Evolutionary conservation across 306 rosid genomes (phyloP).

Genomic region (Prunus mume): DNA sequence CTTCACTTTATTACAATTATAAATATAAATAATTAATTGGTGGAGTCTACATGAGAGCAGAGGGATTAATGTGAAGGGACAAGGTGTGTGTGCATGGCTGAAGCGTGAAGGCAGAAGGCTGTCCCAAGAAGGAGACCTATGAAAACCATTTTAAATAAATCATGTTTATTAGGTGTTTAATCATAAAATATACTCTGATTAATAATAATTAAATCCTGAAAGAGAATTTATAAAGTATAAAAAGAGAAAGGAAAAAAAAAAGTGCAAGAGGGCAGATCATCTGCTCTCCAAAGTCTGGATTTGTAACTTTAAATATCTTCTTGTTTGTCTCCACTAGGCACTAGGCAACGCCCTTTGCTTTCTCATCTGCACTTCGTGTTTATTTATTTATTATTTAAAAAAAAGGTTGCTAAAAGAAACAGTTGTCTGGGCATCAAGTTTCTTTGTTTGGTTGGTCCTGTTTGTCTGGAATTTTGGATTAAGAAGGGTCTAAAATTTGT

Average conservation of each 20-base stretch:
- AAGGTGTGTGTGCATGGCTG: constrained; percentile 7
- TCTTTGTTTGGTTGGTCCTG: constrained; percentile 12
- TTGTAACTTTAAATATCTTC: constrained; percentile 9
- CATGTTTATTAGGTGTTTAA: background rate
- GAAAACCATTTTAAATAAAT: background rate
- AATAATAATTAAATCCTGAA: background rate
- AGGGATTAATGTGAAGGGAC: background rate
- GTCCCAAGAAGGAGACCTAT: background rate
- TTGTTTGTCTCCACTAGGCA: constrained; percentile 9
- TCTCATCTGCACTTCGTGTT: constrained; percentile 5
- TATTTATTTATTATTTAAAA: background rate
- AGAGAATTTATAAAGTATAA: background rate
- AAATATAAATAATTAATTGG: background rate
- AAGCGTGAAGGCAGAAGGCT: constrained; percentile 18
- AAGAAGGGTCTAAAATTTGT: background rate
- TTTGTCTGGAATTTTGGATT: constrained; percentile 1
- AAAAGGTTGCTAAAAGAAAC: background rate
- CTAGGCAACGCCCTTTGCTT: background rate
- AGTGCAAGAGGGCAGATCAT: background rate
- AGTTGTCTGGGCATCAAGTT: constrained; percentile 5
- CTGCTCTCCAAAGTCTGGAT: constrained; percentile 11
- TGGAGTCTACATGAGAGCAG: background rate
- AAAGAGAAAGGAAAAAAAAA: background rate
- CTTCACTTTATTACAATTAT: constrained; percentile 6
- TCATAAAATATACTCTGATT: background rate